phyloP scores from a whole-genome alignment of 129 eudicot genomes.

The Dittrichia graveolens region DNA sequence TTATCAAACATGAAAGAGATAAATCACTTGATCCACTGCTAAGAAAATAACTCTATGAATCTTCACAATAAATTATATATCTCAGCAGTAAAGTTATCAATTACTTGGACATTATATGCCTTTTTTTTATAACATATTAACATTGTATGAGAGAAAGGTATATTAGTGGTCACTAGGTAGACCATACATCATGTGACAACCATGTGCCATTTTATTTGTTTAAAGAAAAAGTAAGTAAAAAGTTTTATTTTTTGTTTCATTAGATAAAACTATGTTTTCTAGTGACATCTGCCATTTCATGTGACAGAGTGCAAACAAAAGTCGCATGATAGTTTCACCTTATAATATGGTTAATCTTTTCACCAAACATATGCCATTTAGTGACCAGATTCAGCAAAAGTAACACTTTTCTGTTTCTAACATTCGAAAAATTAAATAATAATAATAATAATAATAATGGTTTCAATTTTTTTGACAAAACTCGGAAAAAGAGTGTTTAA shows the following conservation, averaged over 20 bases:
- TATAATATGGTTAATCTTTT: neutral
- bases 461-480: too few relatives aligned
- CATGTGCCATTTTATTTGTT: slow-evolving; percentile 2
- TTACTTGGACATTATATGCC: too few relatives aligned
- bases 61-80: too few relatives aligned
- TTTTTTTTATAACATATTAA: neutral
- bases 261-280: slow-evolving; percentile 4
- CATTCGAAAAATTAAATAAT: slow-evolving; percentile 15
- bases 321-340: neutral
- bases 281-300: slow-evolving; percentile 1
- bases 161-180: neutral
- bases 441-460: too few relatives aligned
- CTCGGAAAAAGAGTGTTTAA: too few relatives aligned
- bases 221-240: slow-evolving; percentile 16
- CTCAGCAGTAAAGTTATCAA: too few relatives aligned
- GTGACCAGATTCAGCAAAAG: neutral
- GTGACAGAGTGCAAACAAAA: slow-evolving; percentile 20
- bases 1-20: too few relatives aligned
- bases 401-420: neutral
- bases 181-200: slow-evolving; percentile 1
- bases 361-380: neutral
- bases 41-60: too few relatives aligned
- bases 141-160: neutral
- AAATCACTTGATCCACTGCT: too few relatives aligned
- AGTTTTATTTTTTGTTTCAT: slow-evolving; percentile 24